A percentile compares a stretch with the other conserved stretches of the same genome.
Evolutionary conservation across 2,329 filamentous ascomycete genomes (phyloP).

Genomic region (Calonectria hongkongensis): DNA sequence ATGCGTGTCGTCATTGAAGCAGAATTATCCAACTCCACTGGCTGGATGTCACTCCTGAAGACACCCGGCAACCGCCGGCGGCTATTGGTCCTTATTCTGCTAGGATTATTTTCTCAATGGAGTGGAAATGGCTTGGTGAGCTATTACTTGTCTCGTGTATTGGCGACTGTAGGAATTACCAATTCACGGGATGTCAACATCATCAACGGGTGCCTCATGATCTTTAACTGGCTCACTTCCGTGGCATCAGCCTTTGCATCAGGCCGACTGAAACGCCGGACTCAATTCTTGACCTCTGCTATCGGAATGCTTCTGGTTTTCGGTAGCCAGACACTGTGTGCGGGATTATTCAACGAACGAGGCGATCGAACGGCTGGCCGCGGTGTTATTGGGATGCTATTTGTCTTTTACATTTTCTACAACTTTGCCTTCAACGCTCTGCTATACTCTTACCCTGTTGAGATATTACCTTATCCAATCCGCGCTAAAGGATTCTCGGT

Average conservation of each 20-base stretch:
- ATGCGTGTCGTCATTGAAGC: constrained; percentile 47
- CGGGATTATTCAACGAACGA: constrained; percentile 42
- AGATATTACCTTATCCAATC: constrained; percentile 43
- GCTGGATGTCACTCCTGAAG: constrained; percentile 37
- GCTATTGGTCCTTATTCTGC: constrained; percentile 33
- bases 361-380: constrained; percentile 34
- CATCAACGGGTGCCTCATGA: constrained; percentile 47
- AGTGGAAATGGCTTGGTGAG: constrained; percentile 42
- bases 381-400: constrained; percentile 40
- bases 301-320: constrained; percentile 45
- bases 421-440: constrained; percentile 47
- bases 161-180: constrained; percentile 41
- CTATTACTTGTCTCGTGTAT: constrained; percentile 40
- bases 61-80: constrained; percentile 40
- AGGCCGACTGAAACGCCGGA: constrained; percentile 43
- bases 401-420: constrained; percentile 46
- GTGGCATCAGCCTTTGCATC: constrained; percentile 42
- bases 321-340: constrained; percentile 42
- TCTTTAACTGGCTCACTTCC: constrained; percentile 49
- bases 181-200: constrained; percentile 40
- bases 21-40: constrained; percentile 36
- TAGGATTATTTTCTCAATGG: constrained; percentile 49
- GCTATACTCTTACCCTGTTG: constrained; percentile 44
- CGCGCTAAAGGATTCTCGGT: constrained; percentile 44
- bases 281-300: constrained; percentile 44